Conservation (phyloP, 192 early-diverging fungal genomes). For the Umbelopsis sp. region DNA sequence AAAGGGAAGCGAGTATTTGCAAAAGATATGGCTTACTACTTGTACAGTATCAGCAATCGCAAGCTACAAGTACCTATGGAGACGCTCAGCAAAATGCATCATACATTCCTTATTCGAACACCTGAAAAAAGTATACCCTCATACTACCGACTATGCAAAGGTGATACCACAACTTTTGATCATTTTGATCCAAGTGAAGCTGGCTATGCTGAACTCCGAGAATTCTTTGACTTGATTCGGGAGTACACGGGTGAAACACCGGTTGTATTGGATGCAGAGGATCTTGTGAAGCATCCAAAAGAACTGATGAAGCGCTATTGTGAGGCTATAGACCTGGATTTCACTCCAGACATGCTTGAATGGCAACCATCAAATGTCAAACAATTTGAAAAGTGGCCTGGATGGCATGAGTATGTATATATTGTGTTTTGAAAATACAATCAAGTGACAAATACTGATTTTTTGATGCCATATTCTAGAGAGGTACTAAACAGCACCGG, state of each 20-base stretch:
- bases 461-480: background rate
- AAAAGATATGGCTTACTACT: slow-evolving; percentile 16
- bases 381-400: slow-evolving; percentile 16
- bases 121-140: slow-evolving; percentile 9
- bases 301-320: slow-evolving; percentile 8
- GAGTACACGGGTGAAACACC: background rate
- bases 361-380: slow-evolving; percentile 7
- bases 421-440: background rate
- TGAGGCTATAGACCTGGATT: slow-evolving; percentile 2
- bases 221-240: background rate
- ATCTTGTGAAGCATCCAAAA: background rate
- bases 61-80: background rate
- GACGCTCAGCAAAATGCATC: background rate
- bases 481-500: slow-evolving; percentile 5
- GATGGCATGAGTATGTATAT: slow-evolving; percentile 12
- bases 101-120: slow-evolving; percentile 9
- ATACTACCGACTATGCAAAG: slow-evolving; percentile 3
- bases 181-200: slow-evolving; percentile 10
- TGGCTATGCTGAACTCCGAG: background rate
- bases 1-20: slow-evolving; percentile 13
- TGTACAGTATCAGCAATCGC: background rate
- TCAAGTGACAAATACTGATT: background rate
- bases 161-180: slow-evolving; percentile 8
- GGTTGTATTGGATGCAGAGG: slow-evolving; percentile 15
- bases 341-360: background rate